Conservation (phyloP, 2,329 filamentous ascomycete species). For the Talaromyces albobiverticillius region DNA sequence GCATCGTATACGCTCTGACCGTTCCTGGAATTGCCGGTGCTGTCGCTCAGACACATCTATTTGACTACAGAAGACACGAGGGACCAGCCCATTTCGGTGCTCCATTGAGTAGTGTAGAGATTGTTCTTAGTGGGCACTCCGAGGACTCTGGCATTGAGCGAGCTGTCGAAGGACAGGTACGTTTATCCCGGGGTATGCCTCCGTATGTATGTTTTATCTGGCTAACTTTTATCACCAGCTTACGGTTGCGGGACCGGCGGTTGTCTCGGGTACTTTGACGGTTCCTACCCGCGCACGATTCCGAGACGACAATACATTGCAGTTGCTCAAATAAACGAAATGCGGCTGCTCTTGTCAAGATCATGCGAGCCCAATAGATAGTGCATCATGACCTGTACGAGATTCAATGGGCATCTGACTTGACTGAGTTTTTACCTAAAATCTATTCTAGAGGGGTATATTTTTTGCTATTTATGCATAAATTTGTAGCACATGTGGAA, state of each 20-base stretch:
- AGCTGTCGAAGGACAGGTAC: conserved; percentile 60
- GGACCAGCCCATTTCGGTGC: conserved; percentile 71
- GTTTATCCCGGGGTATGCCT: conserved; percentile 22
- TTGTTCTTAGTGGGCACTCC: conserved; percentile 57
- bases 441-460: neutral
- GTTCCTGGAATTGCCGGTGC: conserved; percentile 82
- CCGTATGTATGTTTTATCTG: neutral
- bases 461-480: neutral
- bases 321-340: conserved; percentile 36
- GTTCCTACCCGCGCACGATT: conserved; percentile 65
- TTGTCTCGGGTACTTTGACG: conserved; percentile 64
- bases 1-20: conserved; percentile 81
- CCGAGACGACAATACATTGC: conserved; percentile 69
- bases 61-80: conserved; percentile 68
- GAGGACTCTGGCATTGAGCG: conserved; percentile 32
- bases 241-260: conserved; percentile 68
- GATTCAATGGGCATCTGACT: neutral
- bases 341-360: neutral
- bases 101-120: conserved; percentile 74
- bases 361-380: neutral
- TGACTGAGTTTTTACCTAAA: too few relatives aligned
- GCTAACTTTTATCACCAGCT: conserved; percentile 52
- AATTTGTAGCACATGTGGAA: too few relatives aligned
- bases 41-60: conserved; percentile 80
- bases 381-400: neutral